Conservation (phyloP, 371 early-diverging fungal genomes). For the Rhizopus microsporus region DNA sequence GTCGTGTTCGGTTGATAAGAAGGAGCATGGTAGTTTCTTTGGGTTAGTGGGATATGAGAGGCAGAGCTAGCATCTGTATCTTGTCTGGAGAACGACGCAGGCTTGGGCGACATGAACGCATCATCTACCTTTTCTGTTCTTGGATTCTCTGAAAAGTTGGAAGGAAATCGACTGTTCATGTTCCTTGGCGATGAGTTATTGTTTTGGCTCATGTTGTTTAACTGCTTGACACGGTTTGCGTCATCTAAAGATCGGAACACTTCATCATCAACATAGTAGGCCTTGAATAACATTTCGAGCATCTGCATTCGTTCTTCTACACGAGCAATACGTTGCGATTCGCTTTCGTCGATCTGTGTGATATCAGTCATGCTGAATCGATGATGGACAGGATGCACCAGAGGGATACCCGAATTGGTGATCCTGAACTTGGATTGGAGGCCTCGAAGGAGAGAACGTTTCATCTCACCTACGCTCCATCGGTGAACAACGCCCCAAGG, state of each 20-base stretch:
- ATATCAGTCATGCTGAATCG: conserved; percentile 42
- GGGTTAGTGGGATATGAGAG: conserved; percentile 20
- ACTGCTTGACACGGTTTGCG: conserved; percentile 1
- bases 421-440: conserved; percentile 44
- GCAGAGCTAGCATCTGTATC: conserved; percentile 21
- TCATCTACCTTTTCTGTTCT: conserved; percentile 21
- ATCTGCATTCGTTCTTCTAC: conserved; percentile 41
- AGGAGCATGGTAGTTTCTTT: conserved; percentile 16
- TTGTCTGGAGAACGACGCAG: conserved; percentile 14
- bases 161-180: neutral
- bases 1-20: conserved; percentile 23
- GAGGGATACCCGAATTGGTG: conserved; percentile 43
- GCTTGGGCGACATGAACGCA: neutral
- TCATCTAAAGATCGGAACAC: conserved; percentile 47
- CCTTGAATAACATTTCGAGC: conserved; percentile 36
- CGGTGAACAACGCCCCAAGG: conserved; percentile 57
- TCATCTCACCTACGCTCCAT: conserved; percentile 51
- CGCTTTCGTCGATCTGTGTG: conserved; percentile 26
- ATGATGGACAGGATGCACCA: conserved; percentile 49
- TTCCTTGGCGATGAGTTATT: neutral
- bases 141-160: conserved; percentile 11
- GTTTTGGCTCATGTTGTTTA: neutral
- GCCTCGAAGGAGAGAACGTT: conserved; percentile 42
- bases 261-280: conserved; percentile 43
- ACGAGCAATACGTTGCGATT: conserved; percentile 32